Conservation (phyloP, 2,329 filamentous ascomycete species). For the Capronia epimyces region DNA sequence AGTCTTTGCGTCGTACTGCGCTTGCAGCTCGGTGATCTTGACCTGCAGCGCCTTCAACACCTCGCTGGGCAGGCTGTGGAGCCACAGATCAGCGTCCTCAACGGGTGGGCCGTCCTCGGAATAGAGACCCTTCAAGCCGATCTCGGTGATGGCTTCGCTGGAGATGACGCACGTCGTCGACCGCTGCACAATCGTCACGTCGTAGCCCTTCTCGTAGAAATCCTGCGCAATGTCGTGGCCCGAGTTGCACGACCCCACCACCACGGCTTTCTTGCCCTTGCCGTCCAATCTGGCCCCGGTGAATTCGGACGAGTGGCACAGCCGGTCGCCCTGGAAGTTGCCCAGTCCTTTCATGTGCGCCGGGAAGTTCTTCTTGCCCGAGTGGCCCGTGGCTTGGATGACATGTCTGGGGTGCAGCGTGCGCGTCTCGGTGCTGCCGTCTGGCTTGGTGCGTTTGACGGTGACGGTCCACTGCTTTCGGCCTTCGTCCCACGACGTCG, state of each 20-base stretch:
- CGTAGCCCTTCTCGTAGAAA: slow-evolving; percentile 60
- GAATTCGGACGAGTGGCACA: slow-evolving; percentile 61
- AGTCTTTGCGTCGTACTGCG: slow-evolving; percentile 16
- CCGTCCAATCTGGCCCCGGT: slow-evolving; percentile 46
- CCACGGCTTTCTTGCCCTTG: slow-evolving; percentile 55
- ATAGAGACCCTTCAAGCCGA: slow-evolving; percentile 50
- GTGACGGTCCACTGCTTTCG: slow-evolving; percentile 52
- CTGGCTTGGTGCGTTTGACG: slow-evolving; percentile 41
- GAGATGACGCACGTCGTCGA: slow-evolving; percentile 61
- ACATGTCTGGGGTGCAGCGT: slow-evolving; percentile 59
- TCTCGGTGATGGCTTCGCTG: slow-evolving; percentile 48
- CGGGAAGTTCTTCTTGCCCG: slow-evolving; percentile 56
- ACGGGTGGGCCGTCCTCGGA: slow-evolving; percentile 50
- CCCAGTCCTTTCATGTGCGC: slow-evolving; percentile 44
- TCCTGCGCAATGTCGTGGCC: slow-evolving; percentile 57
- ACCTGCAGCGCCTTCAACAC: slow-evolving; percentile 57
- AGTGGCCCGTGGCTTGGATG: slow-evolving; percentile 63
- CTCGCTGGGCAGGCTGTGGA: slow-evolving; percentile 54
- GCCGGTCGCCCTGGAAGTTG: slow-evolving; percentile 52
- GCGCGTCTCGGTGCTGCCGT: slow-evolving; percentile 43
- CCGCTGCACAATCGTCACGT: slow-evolving; percentile 65
- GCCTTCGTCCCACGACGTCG: slow-evolving; percentile 48
- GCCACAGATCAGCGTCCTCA: slow-evolving; percentile 61
- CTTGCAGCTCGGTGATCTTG: slow-evolving; percentile 16
- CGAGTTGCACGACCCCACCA: slow-evolving; percentile 65